A percentile compares a stretch with the other conserved stretches of the same genome.
These are phyloP conservation scores for Mentha longifolia DNA, from an alignment of 257 asterid species.

Conservation along the genomic window DNA sequence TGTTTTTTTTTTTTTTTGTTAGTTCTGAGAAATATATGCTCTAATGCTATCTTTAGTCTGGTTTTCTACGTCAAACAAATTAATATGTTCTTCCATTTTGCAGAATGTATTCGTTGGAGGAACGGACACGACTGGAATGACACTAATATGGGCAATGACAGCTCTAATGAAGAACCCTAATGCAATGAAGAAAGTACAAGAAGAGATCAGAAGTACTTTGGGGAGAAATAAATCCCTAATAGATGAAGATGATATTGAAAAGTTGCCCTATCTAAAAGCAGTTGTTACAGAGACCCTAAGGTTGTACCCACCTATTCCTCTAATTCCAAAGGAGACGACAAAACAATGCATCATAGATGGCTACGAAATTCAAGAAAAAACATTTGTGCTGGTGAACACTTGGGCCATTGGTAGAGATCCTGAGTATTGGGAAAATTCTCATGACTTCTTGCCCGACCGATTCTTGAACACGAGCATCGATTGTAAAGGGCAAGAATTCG, in stretches of 20 bases:
- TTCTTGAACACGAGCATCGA: background rate
- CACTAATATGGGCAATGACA: background rate
- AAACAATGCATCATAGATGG: background rate
- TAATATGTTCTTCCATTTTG: background rate
- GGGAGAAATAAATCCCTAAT: background rate
- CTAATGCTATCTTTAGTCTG: too few species aligned
- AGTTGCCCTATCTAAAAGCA: background rate
- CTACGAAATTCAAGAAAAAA: background rate
- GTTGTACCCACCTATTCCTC: background rate
- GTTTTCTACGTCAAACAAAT: too few species aligned
- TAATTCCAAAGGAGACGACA: background rate
- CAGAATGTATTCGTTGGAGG: background rate
- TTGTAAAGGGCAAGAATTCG: background rate
- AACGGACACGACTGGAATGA: background rate
- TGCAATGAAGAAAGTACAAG: background rate
- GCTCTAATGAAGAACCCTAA: background rate
- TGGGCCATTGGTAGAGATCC: background rate
- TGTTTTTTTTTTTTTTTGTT: too few species aligned
- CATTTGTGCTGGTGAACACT: background rate
- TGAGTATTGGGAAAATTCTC: background rate
- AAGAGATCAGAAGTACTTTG: background rate
- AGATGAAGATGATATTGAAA: background rate
- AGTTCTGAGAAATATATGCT: too few species aligned
- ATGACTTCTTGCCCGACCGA: background rate
- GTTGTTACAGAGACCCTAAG: background rate